phyloP scores from a whole-genome alignment of 1,284 basidiomycete species.

The Cutaneotrichosporon cavernicola region DNA sequence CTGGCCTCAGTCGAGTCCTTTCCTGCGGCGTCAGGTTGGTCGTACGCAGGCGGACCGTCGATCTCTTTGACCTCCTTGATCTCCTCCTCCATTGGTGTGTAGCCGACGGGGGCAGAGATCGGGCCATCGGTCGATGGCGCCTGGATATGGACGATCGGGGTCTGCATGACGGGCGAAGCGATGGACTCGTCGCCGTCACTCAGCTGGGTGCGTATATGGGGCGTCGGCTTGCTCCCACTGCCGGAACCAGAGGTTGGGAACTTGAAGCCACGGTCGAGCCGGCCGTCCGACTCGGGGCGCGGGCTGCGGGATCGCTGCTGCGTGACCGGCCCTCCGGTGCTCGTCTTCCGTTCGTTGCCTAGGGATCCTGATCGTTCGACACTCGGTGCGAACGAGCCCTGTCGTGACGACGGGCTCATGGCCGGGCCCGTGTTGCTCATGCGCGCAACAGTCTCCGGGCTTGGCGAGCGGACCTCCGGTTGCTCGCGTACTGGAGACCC shows the following conservation, averaged over 20 bases:
- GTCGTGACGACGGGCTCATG: constrained; percentile 20
- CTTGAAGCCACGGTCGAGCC: constrained; percentile 50
- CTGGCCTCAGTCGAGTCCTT: constrained; percentile 9
- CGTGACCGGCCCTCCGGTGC: background rate
- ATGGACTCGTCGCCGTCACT: background rate
- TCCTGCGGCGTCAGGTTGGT: background rate
- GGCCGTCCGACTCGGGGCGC: constrained; percentile 50
- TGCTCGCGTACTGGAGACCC: constrained; percentile 21
- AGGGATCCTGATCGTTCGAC: constrained; percentile 10
- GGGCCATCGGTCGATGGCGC: constrained; percentile 27
- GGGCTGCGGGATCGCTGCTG: constrained; percentile 41
- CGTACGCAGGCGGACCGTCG: background rate
- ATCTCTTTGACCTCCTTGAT: constrained; percentile 1
- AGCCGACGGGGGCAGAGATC: constrained; percentile 23
- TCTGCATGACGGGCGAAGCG: constrained; percentile 13
- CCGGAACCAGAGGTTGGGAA: constrained; percentile 36
- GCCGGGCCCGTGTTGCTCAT: constrained; percentile 46
- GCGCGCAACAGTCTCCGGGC: constrained; percentile 50
- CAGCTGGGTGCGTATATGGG: constrained; percentile 1
- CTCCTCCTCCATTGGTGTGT: constrained; percentile 14
- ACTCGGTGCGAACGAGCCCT: constrained; percentile 18
- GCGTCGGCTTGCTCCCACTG: background rate
- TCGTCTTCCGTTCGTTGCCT: background rate
- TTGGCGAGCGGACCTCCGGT: constrained; percentile 43
- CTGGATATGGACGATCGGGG: constrained; percentile 26